Evolutionary conservation across 202 grass and related monocot species (phyloP).

Genomic region (Digitaria exilis): DNA sequence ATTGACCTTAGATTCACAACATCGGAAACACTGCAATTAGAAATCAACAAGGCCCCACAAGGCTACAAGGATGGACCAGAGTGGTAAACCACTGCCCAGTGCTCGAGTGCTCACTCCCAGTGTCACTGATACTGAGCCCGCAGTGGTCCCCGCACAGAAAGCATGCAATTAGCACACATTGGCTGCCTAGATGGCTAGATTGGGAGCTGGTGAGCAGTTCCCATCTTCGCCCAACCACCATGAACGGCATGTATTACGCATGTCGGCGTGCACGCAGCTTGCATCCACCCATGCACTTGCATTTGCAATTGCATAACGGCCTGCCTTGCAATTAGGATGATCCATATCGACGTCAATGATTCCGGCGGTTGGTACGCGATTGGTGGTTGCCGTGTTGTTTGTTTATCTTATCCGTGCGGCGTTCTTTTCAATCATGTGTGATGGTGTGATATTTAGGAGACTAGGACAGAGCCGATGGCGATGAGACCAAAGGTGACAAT

Average conservation of each 20-base stretch:
- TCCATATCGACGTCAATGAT: slow-evolving; percentile 6
- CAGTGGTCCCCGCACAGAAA: neutral
- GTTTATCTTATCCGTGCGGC: neutral
- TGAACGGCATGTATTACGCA: neutral
- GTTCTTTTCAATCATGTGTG: neutral
- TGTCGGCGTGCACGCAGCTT: neutral
- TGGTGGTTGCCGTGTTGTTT: neutral
- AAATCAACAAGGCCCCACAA: neutral
- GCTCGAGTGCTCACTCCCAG: neutral
- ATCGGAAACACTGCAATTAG: too few species aligned
- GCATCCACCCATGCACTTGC: neutral
- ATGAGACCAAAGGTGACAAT: neutral
- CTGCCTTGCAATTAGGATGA: neutral
- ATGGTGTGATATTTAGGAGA: neutral
- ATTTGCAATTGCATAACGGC: slow-evolving; percentile 21
- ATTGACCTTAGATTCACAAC: too few species aligned
- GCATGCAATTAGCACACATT: neutral
- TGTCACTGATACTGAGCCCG: neutral
- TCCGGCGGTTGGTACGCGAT: neutral
- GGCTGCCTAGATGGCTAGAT: neutral
- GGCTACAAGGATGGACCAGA: too few species aligned
- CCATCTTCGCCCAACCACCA: slow-evolving; percentile 45
- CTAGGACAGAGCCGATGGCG: neutral
- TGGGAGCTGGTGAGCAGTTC: slow-evolving; percentile 34
- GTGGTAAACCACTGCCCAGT: neutral